Evolutionary conservation across 73 alveolate species (phyloP).

Genomic region (Paramecium bursaria): DNA sequence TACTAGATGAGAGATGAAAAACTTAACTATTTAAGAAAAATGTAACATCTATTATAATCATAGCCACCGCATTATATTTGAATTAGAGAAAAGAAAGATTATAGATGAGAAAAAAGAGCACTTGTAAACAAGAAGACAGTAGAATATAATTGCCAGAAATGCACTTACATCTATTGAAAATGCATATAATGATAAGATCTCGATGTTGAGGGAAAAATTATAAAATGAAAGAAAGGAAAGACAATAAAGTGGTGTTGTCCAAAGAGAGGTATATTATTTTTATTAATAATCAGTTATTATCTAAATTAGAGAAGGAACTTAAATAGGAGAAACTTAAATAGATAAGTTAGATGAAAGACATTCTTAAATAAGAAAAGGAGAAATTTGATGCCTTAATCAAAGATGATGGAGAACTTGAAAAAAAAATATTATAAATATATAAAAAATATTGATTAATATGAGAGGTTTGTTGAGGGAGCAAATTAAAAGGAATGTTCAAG

Average conservation of each 20-base stretch:
- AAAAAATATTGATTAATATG: constrained; percentile 71
- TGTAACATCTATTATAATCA: constrained; percentile 34
- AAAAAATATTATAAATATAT: constrained; percentile 61
- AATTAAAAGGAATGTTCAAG: too few relatives aligned
- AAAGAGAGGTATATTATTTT: constrained; percentile 26
- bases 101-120: constrained; percentile 68
- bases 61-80: constrained; percentile 67
- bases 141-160: constrained; percentile 58
- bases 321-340: constrained; percentile 58
- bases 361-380: constrained; percentile 66
- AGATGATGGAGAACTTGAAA: constrained; percentile 69
- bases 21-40: constrained; percentile 60
- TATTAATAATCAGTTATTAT: constrained; percentile 8
- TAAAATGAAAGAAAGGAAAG: constrained; percentile 63
- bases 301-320: constrained; percentile 62
- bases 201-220: constrained; percentile 63
- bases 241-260: constrained; percentile 61
- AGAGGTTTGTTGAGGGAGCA: too few relatives aligned
- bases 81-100: constrained; percentile 66
- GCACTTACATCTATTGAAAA: constrained; percentile 61
- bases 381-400: constrained; percentile 61
- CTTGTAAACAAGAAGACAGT: constrained; percentile 55
- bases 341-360: constrained; percentile 59
- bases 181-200: constrained; percentile 64
- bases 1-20: constrained; percentile 64